Percentiles rank a stretch among this genome's conserved stretches.
Evolutionary conservation across 2,329 filamentous ascomycete species (phyloP).

Genomic region (Stagonosporopsis rhizophila): DNA sequence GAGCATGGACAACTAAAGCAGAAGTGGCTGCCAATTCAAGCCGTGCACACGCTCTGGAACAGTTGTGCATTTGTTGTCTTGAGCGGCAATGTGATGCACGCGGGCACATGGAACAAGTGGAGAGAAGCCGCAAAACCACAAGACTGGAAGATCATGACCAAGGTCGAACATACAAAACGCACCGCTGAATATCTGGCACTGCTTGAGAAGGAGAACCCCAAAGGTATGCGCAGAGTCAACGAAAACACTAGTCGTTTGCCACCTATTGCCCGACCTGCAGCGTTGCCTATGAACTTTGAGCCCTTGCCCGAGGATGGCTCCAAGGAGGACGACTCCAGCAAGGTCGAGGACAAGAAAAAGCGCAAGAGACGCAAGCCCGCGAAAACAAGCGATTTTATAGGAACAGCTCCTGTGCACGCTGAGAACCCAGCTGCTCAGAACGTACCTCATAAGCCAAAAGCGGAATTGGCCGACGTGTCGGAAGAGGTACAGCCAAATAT

Average conservation of each 20-base stretch:
- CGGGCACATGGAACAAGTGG: constrained; percentile 43
- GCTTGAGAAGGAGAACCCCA: constrained; percentile 31
- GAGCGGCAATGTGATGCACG: constrained; percentile 42
- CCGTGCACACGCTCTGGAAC: constrained; percentile 41
- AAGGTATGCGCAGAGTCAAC: constrained; percentile 23
- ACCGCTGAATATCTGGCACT: constrained; percentile 41
- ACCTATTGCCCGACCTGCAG: constrained; percentile 30
- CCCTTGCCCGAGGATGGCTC: background rate
- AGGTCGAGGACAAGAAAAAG: constrained; percentile 29
- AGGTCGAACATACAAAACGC: constrained; percentile 42
- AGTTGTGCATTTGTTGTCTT: constrained; percentile 46
- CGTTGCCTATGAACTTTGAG: constrained; percentile 17
- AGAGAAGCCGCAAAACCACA: constrained; percentile 34
- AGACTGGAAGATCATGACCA: constrained; percentile 47
- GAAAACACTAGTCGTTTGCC: constrained; percentile 19
- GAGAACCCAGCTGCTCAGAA: constrained; percentile 1
- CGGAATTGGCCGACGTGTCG: constrained; percentile 4
- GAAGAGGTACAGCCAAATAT: constrained; percentile 2
- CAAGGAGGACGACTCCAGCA: constrained; percentile 8
- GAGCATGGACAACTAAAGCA: constrained; percentile 36
- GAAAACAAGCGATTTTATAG: constrained; percentile 5
- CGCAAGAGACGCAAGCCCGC: constrained; percentile 31
- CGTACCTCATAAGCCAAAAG: background rate
- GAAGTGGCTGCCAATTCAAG: constrained; percentile 47
- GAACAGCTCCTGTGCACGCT: background rate